Conservation (phyloP, 257 asterid genomes). For the Anisodus acutangulus region DNA sequence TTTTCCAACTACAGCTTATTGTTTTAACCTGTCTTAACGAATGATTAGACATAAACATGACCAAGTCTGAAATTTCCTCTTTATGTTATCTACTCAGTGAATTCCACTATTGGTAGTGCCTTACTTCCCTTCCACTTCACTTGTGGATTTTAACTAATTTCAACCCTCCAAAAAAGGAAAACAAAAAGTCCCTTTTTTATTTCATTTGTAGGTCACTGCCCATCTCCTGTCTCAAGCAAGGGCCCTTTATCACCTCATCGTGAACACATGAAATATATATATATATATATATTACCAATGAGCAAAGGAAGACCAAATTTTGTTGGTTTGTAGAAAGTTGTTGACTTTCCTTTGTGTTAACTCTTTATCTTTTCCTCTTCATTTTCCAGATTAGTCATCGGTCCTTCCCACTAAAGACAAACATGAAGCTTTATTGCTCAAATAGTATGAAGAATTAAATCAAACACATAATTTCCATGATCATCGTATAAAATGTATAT, state of each 20-base stretch:
- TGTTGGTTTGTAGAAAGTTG: background rate
- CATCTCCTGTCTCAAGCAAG: constrained; percentile 30
- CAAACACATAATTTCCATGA: too few species aligned
- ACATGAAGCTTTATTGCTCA: background rate
- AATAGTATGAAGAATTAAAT: too few species aligned
- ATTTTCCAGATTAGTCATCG: background rate
- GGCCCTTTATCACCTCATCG: constrained; percentile 24
- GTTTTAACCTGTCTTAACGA: constrained; percentile 23
- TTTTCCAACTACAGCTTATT: constrained; percentile 27
- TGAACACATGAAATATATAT: constrained; percentile 19
- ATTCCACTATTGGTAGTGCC: too few species aligned
- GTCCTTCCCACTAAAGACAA: background rate
- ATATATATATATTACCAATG: background rate
- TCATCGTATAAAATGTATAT: too few species aligned
- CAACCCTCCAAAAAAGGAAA: constrained; percentile 3
- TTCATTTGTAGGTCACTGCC: too few species aligned
- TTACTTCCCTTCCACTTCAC: constrained; percentile 32
- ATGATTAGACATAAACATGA: constrained; percentile 4
- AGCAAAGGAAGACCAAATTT: background rate
- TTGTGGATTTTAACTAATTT: constrained; percentile 35
- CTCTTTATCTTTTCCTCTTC: background rate
- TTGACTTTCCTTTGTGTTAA: background rate
- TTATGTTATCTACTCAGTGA: too few species aligned
- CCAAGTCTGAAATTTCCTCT: background rate
- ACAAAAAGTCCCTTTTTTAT: too few species aligned